Evolutionary conservation across 768 basidiomycete species (phyloP), one percentile per base, ranked within the genome.

Genomic region (Suillus variegatus): DNA sequence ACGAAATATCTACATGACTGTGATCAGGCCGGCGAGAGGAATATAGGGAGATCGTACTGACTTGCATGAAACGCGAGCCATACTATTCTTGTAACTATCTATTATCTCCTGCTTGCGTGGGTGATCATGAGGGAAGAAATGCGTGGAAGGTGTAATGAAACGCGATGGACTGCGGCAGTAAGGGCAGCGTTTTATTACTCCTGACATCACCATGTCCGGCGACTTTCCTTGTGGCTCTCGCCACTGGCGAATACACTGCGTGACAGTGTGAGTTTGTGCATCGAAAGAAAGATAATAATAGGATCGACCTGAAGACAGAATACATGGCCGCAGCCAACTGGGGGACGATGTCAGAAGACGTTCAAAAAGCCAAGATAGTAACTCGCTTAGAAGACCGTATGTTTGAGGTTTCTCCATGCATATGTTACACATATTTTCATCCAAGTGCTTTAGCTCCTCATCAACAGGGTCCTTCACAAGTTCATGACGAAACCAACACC

Each of bases 191-290:
- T 93, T 93, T 67, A 84, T 88, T 61, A 84, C 86, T 25, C 84
- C 85, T 6, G 88, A 87, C 44, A 79, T 75, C 28, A 85, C 73
- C 7, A 85, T 74, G 63, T 87, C 88, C 1, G 74, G 72, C 2
- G 80, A 77, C 73, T 87, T 89, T 22, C 80, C 83, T 10, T 75
- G 71, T n/a, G 83, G 83, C 67, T 86, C 85, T 35, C 93, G 86
- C 93, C 93, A 94, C 70, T 86, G 85, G 52, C 86, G 87, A 65
- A 94, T 91, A 72, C 93, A 94, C 89, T 93, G 69, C 35, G 16
- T 4, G 61, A 36, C 22, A 41, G 40, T 16, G 58, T 52, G 54
- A 57, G 69, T 54, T 47, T 65, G 56, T 62, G 40, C 58, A 61
- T 35, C 28, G 28, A 22, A 18, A 49, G 54, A 55, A 12, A 22